Conservation (phyloP, 2,329 filamentous ascomycete genomes). For the Epichloe festucae region DNA sequence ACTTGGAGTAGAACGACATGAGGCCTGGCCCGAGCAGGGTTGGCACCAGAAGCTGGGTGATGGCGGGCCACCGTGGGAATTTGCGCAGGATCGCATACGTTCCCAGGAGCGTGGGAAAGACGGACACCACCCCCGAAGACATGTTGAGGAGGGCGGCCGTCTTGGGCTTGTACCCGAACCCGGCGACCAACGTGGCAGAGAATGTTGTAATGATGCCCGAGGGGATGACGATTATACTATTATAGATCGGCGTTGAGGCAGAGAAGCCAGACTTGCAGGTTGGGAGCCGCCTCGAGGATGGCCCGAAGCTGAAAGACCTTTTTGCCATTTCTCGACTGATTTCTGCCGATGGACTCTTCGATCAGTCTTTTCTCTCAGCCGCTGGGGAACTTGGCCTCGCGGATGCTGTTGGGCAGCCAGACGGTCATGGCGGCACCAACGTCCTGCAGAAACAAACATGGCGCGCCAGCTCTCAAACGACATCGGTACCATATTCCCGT, state of each 20-base stretch:
- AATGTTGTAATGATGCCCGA: too few relatives aligned
- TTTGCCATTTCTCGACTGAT: constrained; percentile 28
- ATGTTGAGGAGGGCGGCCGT: constrained; percentile 35
- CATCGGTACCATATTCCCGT: constrained; percentile 21
- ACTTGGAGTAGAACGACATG: constrained; percentile 14
- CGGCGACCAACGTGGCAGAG: constrained; percentile 16
- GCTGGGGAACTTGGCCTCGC: constrained; percentile 11
- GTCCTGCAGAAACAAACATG: constrained; percentile 39
- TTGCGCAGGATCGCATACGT: constrained; percentile 14
- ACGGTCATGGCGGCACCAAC: constrained; percentile 30
- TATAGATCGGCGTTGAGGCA: constrained; percentile 13
- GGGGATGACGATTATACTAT: constrained; percentile 4
- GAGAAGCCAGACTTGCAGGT: constrained; percentile 29
- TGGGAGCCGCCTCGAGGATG: constrained; percentile 26
- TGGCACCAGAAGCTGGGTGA: constrained; percentile 12
- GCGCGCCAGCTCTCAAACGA: constrained; percentile 31
- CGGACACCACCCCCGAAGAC: constrained; percentile 12
- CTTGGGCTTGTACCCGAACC: constrained; percentile 20
- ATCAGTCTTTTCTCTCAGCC: constrained; percentile 24
- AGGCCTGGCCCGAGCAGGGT: constrained; percentile 14
- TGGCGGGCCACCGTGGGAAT: constrained; percentile 16
- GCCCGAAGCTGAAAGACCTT: constrained; percentile 26
- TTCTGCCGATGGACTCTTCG: constrained; percentile 44
- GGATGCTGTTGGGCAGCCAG: constrained; percentile 27
- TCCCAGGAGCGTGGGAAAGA: constrained; percentile 11